phyloP scores from a whole-genome alignment of 495 filamentous ascomycete genomes.

The Penicillium cosmopolitanum region DNA sequence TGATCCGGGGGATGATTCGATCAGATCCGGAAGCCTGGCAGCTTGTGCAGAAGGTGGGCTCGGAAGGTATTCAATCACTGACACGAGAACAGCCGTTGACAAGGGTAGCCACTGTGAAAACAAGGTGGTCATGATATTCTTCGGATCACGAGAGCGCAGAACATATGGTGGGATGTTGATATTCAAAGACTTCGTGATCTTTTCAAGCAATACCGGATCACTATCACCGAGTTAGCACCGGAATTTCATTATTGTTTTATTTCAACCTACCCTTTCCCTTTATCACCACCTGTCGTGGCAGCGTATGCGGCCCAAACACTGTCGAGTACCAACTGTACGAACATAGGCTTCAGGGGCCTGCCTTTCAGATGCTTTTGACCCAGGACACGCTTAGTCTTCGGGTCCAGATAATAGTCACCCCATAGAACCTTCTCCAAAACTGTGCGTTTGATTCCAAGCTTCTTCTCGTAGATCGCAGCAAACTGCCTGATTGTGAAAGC shows the following conservation, averaged over 20 bases:
- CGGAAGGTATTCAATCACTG: constrained; percentile 89
- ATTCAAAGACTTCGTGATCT: constrained; percentile 90
- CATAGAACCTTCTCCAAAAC: constrained; percentile 93
- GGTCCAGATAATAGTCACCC: constrained; percentile 96
- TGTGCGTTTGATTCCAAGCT: constrained; percentile 91
- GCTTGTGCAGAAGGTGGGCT: constrained; percentile 84
- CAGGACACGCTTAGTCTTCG: constrained; percentile 93
- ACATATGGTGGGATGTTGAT: constrained; percentile 83
- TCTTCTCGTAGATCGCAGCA: constrained; percentile 91
- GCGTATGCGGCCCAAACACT: constrained; percentile 97
- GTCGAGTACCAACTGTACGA: constrained; percentile 94
- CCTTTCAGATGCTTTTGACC: constrained; percentile 93
- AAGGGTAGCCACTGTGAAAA: constrained; percentile 91
- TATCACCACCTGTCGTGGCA: constrained; percentile 80
- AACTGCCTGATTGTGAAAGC: constrained; percentile 97
- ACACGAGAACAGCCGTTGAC: constrained; percentile 89
- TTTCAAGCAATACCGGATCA: constrained; percentile 81
- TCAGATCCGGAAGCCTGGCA: constrained; percentile 74
- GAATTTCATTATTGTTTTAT: constrained; percentile 12
- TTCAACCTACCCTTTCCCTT: constrained; percentile 72
- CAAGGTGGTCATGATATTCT: constrained; percentile 79
- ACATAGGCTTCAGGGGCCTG: constrained; percentile 89
- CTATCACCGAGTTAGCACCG: constrained; percentile 48
- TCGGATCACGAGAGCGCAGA: constrained; percentile 81
- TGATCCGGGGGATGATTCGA: constrained; percentile 80